A percentile compares a stretch with the other conserved stretches of the same genome.
Conservation (phyloP, 2,329 filamentous ascomycete genomes). For the Kalaharituber pfeilii region DNA sequence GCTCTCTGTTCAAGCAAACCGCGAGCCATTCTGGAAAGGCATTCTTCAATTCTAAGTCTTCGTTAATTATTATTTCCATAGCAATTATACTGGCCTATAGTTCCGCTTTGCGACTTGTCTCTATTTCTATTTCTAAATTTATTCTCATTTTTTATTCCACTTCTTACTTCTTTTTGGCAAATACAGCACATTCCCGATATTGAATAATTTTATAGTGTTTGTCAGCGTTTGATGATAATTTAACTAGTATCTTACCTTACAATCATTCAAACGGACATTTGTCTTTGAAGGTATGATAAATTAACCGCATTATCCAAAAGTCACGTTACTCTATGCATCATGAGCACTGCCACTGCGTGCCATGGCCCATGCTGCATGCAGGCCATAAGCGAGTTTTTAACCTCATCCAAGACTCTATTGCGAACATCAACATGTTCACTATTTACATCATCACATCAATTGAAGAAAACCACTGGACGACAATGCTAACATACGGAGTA, state of each 20-base stretch:
- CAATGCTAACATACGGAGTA: not conserved
- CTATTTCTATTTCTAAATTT: no score
- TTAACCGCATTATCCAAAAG: not conserved
- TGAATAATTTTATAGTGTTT: not conserved
- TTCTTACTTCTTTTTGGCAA: not conserved
- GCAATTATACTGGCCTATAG: no score
- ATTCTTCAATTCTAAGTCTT: no score
- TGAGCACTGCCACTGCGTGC: not conserved
- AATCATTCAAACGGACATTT: not conserved
- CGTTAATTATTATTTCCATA: no score
- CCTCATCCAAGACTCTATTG: not conserved
- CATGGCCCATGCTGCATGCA: not conserved
- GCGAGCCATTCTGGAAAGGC: not conserved
- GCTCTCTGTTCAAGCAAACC: not conserved
- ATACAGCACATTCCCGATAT: not conserved
- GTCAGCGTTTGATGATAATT: no score
- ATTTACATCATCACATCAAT: not conserved
- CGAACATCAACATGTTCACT: not conserved
- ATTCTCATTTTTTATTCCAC: not conserved
- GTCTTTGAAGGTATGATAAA: not conserved
- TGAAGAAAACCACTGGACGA: no score
- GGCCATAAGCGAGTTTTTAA: not conserved
- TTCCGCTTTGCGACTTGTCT: no score
- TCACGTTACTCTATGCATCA: not conserved
- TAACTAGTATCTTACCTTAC: not conserved